Base-by-base conservation (phyloP, 2,329 filamentous ascomycete species). In the Sporothrix variecibatus region DNA sequence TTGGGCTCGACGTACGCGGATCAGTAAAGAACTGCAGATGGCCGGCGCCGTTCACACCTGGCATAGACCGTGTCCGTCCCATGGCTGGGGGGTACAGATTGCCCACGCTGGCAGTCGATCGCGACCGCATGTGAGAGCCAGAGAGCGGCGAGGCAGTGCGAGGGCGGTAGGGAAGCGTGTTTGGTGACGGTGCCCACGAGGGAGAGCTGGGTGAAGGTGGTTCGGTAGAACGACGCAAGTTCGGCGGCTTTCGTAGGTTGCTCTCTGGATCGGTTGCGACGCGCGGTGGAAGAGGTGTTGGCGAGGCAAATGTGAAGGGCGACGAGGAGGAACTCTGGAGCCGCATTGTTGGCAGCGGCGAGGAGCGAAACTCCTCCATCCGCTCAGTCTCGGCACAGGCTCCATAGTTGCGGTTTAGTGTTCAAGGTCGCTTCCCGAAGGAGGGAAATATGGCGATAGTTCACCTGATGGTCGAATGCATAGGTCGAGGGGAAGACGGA, bases 331-430 rank as follows among this genome's bases (percentile, higher is more conserved):
- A 78, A 74, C 82, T 83, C 73, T 85, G 85, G 31, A 88, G 81
- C 75, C 87, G 86, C 62, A 90, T 81, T 40, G 83, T 85, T 53
- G 88, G 87, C 51, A 90, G 82, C 77, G 88, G 88, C 71, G 88
- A 86, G 72, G 88, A 82, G 76, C 85, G 87, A 80, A 91, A 92
- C 80, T 89, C 88, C 84, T 91, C 89, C 87, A 92, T 89, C 77
- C 89, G 86, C 84, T 91, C 88, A 69, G 89, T 90, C 84, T 92
- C 90, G 77, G 90, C 79, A 92, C 90, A 74, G 89, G 88, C 82
- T 92, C 90, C 90, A 92, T 92, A 23, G 31, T 53, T 26, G 20
- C 34, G 49, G 23, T n/a, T 49, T 26, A 26, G 40, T 40, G 26
- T 15, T 17, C 23, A 67, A 40, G 38, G 58, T 46, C 62, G 23